phyloP scores from a whole-genome alignment of 2,329 filamentous ascomycete genomes.

The Lasiodiplodia hormozganensis region DNA sequence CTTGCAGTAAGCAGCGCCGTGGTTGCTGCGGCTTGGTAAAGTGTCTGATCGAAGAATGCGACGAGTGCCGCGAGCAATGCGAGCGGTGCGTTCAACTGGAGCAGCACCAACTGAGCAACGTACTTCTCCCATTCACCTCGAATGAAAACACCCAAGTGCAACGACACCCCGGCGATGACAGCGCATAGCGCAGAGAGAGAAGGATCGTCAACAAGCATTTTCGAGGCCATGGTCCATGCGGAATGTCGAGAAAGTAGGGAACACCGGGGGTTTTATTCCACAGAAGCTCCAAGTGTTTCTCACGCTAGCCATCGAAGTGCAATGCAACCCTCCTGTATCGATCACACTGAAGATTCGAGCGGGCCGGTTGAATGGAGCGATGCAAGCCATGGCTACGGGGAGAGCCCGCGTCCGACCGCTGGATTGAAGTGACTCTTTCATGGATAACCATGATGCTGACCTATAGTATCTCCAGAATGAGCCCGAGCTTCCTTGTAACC shows the following conservation, averaged over 20 bases:
- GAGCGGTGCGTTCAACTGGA: not conserved
- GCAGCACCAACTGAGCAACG: not conserved
- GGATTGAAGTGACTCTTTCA: too few relatives aligned
- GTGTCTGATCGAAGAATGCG: not conserved
- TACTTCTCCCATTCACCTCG: slow-evolving; percentile 14
- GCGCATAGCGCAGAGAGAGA: not conserved
- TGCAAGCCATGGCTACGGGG: not conserved
- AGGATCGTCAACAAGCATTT: not conserved
- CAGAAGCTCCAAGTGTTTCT: too few relatives aligned
- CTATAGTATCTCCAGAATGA: too few relatives aligned
- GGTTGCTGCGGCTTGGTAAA: not conserved
- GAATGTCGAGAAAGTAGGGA: not conserved
- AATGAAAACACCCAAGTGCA: not conserved
- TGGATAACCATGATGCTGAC: too few relatives aligned
- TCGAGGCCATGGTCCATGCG: not conserved
- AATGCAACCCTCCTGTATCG: too few relatives aligned
- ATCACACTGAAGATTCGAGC: too few relatives aligned
- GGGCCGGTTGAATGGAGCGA: not conserved
- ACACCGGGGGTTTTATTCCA: not conserved
- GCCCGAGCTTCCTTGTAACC: too few relatives aligned
- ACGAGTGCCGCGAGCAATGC: not conserved
- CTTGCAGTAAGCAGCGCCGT: not conserved
- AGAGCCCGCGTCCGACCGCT: too few relatives aligned
- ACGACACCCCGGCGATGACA: not conserved
- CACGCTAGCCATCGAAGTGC: too few relatives aligned